Percentiles rank a stretch among this genome's conserved stretches.
phyloP scores from a whole-genome alignment of 805 yeast genomes.

The Schizosaccharomyces octosporus region DNA sequence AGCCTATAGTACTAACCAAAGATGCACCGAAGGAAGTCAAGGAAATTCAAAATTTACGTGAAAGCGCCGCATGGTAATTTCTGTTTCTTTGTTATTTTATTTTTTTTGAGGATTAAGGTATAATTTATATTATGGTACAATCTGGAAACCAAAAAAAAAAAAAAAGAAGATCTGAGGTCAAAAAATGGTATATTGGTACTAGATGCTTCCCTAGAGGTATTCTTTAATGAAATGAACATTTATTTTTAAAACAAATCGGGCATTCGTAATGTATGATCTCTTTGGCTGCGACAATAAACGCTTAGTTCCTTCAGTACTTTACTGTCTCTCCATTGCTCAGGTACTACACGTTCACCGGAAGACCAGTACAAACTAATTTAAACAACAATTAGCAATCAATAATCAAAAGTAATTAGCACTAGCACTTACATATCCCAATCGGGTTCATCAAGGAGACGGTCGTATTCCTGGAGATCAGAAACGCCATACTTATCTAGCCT shows the following conservation, averaged over 20 bases:
- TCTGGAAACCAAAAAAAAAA: no score
- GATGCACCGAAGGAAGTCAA: slow-evolving; percentile 68
- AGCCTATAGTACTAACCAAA: slow-evolving; percentile 34
- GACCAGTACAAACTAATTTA: not conserved
- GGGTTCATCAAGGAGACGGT: slow-evolving; percentile 52
- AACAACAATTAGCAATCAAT: not conserved
- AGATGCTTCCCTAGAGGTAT: no score
- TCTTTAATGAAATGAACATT: no score
- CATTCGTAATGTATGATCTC: not conserved
- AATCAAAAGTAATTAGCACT: not conserved
- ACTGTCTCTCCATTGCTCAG: not conserved
- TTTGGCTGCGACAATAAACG: not conserved
- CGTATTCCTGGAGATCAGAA: slow-evolving; percentile 58
- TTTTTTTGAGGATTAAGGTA: no score
- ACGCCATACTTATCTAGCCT: slow-evolving; percentile 32
- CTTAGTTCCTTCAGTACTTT: not conserved
- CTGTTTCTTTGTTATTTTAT: no score
- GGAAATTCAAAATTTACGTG: slow-evolving; percentile 36
- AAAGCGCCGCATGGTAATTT: no score
- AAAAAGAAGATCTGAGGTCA: no score
- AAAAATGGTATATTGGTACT: no score
- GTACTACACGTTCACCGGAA: not conserved
- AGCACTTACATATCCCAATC: slow-evolving; percentile 87
- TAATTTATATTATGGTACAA: no score
- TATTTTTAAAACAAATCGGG: not conserved